Evolutionary conservation across 2,329 filamentous ascomycete genomes (phyloP).

Genomic region (Volutella citrinella): DNA sequence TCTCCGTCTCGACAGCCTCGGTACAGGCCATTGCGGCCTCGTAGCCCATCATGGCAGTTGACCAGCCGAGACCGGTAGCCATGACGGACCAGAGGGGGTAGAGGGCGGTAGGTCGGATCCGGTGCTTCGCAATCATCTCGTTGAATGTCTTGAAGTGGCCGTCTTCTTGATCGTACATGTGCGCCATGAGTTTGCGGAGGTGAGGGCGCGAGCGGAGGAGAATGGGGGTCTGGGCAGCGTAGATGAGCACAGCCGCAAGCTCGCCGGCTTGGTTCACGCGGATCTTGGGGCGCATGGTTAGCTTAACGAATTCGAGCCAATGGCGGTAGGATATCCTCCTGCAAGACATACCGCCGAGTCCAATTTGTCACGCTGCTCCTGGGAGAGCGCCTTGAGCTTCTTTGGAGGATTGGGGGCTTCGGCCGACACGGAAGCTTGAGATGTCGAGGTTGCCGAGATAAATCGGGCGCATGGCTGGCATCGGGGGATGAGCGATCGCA

Average conservation of each 20-base stretch:
- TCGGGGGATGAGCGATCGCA: conserved; percentile 11
- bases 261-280: conserved; percentile 98
- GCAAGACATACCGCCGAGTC: conserved; percentile 63
- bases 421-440: conserved; percentile 16
- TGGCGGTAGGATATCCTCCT: too few relatives aligned
- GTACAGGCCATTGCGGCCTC: conserved; percentile 99
- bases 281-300: conserved; percentile 47
- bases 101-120: conserved; percentile 87
- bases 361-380: conserved; percentile 70
- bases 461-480: conserved; percentile 15
- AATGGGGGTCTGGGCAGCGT: conserved; percentile 82
- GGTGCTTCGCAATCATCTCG: conserved; percentile 74
- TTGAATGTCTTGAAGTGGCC: conserved; percentile 88
- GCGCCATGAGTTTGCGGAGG: conserved; percentile 84
- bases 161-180: conserved; percentile 98
- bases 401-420: conserved; percentile 26
- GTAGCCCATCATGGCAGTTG: conserved; percentile 81
- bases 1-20: conserved; percentile 97
- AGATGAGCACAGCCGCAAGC: conserved; percentile 94
- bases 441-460: conserved; percentile 19
- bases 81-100: conserved; percentile 86
- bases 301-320: not conserved
- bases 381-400: conserved; percentile 60
- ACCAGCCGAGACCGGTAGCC: conserved; percentile 81
- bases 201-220: conserved; percentile 78